phyloP scores from a whole-genome alignment of 768 basidiomycete genomes.

The Boletellus ananas region DNA sequence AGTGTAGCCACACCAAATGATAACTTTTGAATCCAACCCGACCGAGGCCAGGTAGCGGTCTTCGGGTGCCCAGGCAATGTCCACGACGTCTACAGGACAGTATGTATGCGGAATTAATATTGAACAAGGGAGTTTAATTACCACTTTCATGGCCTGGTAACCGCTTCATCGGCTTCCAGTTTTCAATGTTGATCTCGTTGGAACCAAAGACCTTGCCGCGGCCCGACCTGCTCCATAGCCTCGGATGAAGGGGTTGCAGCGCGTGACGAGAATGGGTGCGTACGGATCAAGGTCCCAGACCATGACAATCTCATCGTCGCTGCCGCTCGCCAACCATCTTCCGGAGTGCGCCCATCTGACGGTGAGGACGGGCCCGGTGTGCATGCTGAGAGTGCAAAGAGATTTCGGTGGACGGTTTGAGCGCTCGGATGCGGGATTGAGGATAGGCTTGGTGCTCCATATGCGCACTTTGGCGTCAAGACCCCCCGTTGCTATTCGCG shows the following conservation, averaged over 20 bases:
- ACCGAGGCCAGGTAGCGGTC: conserved; percentile 93
- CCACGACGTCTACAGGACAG: conserved; percentile 72
- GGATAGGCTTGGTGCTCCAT: conserved; percentile 95
- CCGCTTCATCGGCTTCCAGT: conserved; percentile 92
- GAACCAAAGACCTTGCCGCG: conserved; percentile 91
- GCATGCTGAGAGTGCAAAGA: conserved; percentile 87
- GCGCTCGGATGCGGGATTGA: conserved; percentile 65
- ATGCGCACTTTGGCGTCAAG: conserved; percentile 95
- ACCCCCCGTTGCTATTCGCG: conserved; percentile 95
- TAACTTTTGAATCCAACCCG: conserved; percentile 84
- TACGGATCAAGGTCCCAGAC: conserved; percentile 97
- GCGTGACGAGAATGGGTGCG: conserved; percentile 29
- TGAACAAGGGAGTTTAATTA: conserved; percentile 33
- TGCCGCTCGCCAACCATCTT: conserved; percentile 90
- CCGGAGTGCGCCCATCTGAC: conserved; percentile 95
- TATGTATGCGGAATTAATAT: conserved; percentile 2
- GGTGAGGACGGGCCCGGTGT: conserved; percentile 88
- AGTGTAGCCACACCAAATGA: conserved; percentile 92
- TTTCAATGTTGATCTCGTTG: conserved; percentile 94
- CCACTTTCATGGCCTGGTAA: conserved; percentile 94
- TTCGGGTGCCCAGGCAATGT: conserved; percentile 91
- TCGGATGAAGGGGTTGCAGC: conserved; percentile 1
- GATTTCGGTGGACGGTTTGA: conserved; percentile 78
- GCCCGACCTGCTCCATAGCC: conserved; percentile 50
- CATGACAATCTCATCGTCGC: conserved; percentile 94